Base-by-base conservation (phyloP, 192 early-diverging fungal genomes). In the Paraglomus brasilianum region DNA sequence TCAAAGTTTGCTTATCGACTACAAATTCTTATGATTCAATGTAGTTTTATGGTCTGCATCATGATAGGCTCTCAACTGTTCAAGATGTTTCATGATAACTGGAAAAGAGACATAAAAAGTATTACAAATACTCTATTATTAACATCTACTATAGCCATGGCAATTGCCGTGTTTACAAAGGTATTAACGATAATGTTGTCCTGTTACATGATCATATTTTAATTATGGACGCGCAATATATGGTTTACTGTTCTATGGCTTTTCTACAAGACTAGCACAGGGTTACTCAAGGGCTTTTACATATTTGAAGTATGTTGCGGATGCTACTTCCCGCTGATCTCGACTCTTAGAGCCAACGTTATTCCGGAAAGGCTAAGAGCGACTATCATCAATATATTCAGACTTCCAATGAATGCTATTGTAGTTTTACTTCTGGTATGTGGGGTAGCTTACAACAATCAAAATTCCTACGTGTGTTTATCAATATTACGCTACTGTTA, bases 341-440 rank as follows among this genome's bases (percentile, higher is more conserved):
- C 77, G 5, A 81, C 80, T 1, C 52, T 87, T 11, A 71, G 76
- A 17, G 83, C 85, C 11, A 72, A 82, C 46, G 72, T 72, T 10
- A 81, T 87, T 41, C 85, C 86, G 11, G 83, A 87, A 66, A 78
- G 85, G 45, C 75, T 80, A 57, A 69, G 85, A 43, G 81, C 83
- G 8, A 79, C 82, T 21, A 77, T 87, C 30, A 86, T 86, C 78
- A 80, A 81, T 10, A 72, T 87, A 36, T 71, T 87, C 38, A 75
- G 86, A 56, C 80, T 87, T n/a, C 86, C 86, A 45, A 83, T 87
- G 85, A 87, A 87, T 68, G 67, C 83, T 38, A 75, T 69, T 8
- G 84, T 87, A 36, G 62, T 48, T 30, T 8, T 13, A 38, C 14
- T 64, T 8, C 19, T 64, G 45, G 62, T 49, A 49, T 30, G n/a